Percentiles rank a stretch among this genome's conserved stretches.
phyloP scores from a whole-genome alignment of 2,329 filamentous ascomycete species.

The Sarocladium brachiariae region DNA sequence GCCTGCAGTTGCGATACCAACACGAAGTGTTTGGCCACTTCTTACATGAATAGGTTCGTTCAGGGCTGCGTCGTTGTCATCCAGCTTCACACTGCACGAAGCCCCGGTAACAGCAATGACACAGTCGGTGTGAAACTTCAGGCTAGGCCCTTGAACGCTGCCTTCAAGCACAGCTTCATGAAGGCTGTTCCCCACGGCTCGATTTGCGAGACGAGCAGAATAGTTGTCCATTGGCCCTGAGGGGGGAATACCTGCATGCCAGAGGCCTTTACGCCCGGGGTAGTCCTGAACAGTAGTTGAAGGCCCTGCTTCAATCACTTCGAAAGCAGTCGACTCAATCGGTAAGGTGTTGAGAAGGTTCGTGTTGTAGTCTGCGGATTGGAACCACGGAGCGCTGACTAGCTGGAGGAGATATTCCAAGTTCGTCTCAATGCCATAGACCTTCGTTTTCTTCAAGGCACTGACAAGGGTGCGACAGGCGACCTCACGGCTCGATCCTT shows the following conservation, averaged over 20 bases:
- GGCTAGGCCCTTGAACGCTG: constrained; percentile 25
- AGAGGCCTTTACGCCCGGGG: constrained; percentile 30
- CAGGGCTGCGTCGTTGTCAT: constrained; percentile 14
- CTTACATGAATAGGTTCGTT: constrained; percentile 19
- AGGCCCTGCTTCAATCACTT: constrained; percentile 28
- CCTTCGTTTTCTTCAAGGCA: constrained; percentile 45
- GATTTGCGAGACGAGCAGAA: constrained; percentile 28
- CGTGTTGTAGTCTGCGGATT: constrained; percentile 24
- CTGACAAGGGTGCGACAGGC: constrained; percentile 56
- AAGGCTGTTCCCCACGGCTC: constrained; percentile 24
- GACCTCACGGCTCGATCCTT: constrained; percentile 49
- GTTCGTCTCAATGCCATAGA: constrained; percentile 28
- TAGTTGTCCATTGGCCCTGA: constrained; percentile 35
- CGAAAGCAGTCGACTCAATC: constrained; percentile 21
- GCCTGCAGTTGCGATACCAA: constrained; percentile 22
- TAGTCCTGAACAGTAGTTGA: constrained; percentile 34
- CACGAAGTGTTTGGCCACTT: constrained; percentile 20
- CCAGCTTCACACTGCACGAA: constrained; percentile 18
- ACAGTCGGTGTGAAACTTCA: constrained; percentile 26
- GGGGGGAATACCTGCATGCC: constrained; percentile 32
- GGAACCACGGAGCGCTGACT: constrained; percentile 21
- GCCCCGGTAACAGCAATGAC: constrained; percentile 28
- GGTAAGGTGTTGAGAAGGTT: constrained; percentile 26
- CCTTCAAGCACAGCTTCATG: constrained; percentile 27
- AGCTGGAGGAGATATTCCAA: constrained; percentile 26